These are phyloP conservation scores for Hygrophorus pudorinus DNA, from an alignment of 768 basidiomycete genomes.

Conservation along the genomic window DNA sequence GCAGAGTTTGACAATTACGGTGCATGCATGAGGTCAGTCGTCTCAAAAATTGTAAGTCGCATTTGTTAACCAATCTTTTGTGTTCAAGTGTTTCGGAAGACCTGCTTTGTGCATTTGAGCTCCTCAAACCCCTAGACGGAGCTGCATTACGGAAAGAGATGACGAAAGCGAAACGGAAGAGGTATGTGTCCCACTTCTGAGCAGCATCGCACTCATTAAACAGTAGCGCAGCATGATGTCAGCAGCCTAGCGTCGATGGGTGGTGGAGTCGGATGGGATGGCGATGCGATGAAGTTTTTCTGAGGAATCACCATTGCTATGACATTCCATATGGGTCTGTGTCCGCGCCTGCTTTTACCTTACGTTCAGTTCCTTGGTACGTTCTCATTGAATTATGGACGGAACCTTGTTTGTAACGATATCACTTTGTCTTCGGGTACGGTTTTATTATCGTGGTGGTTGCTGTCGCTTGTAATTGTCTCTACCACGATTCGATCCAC, in stretches of 20 bases:
- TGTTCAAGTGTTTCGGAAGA: conserved; percentile 86
- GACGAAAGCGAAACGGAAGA: conserved; percentile 98
- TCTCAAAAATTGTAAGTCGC: conserved; percentile 2
- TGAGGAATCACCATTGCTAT: too few relatives aligned
- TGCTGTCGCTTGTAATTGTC: not conserved
- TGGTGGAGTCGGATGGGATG: too few relatives aligned
- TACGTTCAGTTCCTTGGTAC: too few relatives aligned
- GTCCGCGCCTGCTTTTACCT: too few relatives aligned
- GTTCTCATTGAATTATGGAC: not conserved
- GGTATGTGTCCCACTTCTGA: conserved; percentile 32
- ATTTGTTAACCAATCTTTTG: conserved; percentile 10
- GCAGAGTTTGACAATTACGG: conserved; percentile 93
- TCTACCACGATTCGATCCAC: not conserved
- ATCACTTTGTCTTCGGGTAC: not conserved
- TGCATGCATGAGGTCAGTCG: conserved; percentile 78
- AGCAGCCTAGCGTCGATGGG: conserved; percentile 7
- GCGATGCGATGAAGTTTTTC: too few relatives aligned
- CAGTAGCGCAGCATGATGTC: conserved; percentile 22
- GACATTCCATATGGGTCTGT: too few relatives aligned
- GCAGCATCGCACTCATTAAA: conserved; percentile 4
- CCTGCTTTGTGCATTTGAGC: conserved; percentile 92
- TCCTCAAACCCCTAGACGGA: conserved; percentile 91
- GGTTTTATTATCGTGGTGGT: not conserved
- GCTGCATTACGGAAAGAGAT: conserved; percentile 95
- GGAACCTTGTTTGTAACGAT: not conserved